Evolutionary conservation across 1,284 basidiomycete genomes (phyloP).

Genomic region (Gomphus sp.): DNA sequence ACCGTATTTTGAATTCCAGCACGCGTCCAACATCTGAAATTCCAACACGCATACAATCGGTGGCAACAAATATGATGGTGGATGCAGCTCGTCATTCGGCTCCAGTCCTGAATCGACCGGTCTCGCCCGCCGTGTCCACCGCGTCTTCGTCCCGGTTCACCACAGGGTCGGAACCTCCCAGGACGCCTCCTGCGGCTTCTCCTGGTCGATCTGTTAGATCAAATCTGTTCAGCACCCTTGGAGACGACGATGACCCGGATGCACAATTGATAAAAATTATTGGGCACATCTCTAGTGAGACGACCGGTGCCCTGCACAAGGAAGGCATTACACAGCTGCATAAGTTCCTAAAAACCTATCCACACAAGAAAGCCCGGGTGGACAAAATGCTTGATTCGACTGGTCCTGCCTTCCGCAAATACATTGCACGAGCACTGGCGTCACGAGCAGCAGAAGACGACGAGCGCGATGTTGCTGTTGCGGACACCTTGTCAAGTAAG

Average conservation of each 20-base stretch:
- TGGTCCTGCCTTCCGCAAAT: constrained; percentile 75
- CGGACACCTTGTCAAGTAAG: constrained; percentile 70
- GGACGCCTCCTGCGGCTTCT: constrained; percentile 55
- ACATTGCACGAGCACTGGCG: constrained; percentile 73
- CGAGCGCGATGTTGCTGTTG: constrained; percentile 67
- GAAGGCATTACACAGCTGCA: constrained; percentile 95
- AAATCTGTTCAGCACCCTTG: constrained; percentile 27
- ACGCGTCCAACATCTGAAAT: constrained; percentile 33
- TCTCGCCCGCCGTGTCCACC: constrained; percentile 51
- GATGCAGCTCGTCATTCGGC: constrained; percentile 7
- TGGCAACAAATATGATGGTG: constrained; percentile 11
- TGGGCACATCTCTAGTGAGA: constrained; percentile 83
- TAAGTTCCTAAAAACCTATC: constrained; percentile 88
- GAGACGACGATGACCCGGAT: constrained; percentile 72
- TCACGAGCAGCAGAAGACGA: constrained; percentile 80
- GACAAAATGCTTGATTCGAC: constrained; percentile 80
- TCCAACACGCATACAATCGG: constrained; percentile 17
- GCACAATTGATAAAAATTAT: constrained; percentile 78
- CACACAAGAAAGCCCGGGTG: constrained; percentile 78
- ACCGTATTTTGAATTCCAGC: constrained; percentile 64
- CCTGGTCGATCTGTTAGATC: constrained; percentile 38
- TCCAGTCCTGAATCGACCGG: constrained; percentile 52
- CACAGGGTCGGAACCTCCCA: constrained; percentile 49
- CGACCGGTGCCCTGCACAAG: constrained; percentile 73
- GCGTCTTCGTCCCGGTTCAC: constrained; percentile 34